Evolutionary conservation across 768 basidiomycete genomes (phyloP).

Genomic region (Amyloporia xantha): DNA sequence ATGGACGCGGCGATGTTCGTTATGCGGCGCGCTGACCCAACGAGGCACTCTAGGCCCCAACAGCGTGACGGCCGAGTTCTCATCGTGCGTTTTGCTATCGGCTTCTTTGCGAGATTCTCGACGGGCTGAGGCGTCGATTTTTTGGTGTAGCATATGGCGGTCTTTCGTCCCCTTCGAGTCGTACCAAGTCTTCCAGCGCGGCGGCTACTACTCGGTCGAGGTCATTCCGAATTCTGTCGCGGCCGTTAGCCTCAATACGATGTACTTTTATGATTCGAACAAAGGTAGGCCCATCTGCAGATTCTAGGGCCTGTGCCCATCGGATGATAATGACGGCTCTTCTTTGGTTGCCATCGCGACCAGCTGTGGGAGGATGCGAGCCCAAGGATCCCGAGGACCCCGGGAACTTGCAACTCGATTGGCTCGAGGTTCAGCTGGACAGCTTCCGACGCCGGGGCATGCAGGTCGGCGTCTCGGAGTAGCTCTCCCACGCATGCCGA

Average conservation of each 20-base stretch:
- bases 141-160: slow-evolving; percentile 74
- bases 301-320: not conserved
- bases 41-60: slow-evolving; percentile 47
- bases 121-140: not conserved
- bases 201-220: slow-evolving; percentile 80
- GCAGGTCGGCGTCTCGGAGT: slow-evolving; percentile 43
- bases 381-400: slow-evolving; percentile 63
- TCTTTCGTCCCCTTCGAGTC: slow-evolving; percentile 73
- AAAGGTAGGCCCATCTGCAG: slow-evolving; percentile 66
- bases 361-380: slow-evolving; percentile 73
- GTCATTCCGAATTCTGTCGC: slow-evolving; percentile 72
- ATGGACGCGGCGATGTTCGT: slow-evolving; percentile 15
- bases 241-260: slow-evolving; percentile 80
- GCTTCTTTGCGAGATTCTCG: no score
- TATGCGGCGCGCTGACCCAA: slow-evolving; percentile 1
- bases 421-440: slow-evolving; percentile 81
- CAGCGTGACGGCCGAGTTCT: slow-evolving; percentile 58
- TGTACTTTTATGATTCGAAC: slow-evolving; percentile 89
- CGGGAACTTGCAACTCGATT: slow-evolving; percentile 84
- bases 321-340: not conserved
- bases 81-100: slow-evolving; percentile 43
- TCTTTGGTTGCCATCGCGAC: no score
- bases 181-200: slow-evolving; percentile 77
- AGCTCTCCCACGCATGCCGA: not conserved
- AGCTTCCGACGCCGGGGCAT: slow-evolving; percentile 61